Evolutionary conservation across 2,329 filamentous ascomycete species (phyloP), one percentile per base, ranked within the genome.

Genomic region (Fusarium sp.): DNA sequence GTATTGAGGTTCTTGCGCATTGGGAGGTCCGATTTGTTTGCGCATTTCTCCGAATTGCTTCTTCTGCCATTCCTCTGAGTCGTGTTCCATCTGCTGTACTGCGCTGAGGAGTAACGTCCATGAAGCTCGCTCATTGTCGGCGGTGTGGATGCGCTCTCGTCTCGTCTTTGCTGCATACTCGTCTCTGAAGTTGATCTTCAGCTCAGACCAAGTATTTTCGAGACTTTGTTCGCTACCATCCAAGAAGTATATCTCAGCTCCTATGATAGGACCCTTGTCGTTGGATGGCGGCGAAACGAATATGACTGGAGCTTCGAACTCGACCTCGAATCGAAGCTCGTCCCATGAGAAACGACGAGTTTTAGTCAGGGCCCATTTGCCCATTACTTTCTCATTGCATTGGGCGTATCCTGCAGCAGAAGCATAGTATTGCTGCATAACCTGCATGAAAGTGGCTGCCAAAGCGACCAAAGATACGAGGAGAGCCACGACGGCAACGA

Each of bases 81-180:
- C 77, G 1, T 69, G 56, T 70, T 88, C 86, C 80, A 86, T 85
- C 16, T 74, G 72, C 56, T 88, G 85, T 0, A 87, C 71, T 12
- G 82, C 80, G 5, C 80, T 81, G n/a, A 88, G 77, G 12, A 88
- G 74, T 8, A 80, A 79, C 6, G 85, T 78, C 86, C 86, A 88
- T 1, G 85, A 86, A 4, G 84, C 84, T n/a, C 81, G 76, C 71
- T 88, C 86, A 56, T 86, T 86, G 67, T 88, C 84, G 8, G 85
- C 84, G 3, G 86, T 88, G 64, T 86, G 84, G 1, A 88, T 79
- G 51, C 77, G 72, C 62, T 80, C 69, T 67, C 77, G 78, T 9
- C 52, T 56, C 15, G 73, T 62, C 60, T 61, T 69, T 28, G 72
- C 62, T 15, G 62, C 63, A 51, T 75, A 75, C 13, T 75, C 75